These are phyloP conservation scores for Pisolithus tinctorius DNA, from an alignment of 768 basidiomycete species.

Conservation along the genomic window DNA sequence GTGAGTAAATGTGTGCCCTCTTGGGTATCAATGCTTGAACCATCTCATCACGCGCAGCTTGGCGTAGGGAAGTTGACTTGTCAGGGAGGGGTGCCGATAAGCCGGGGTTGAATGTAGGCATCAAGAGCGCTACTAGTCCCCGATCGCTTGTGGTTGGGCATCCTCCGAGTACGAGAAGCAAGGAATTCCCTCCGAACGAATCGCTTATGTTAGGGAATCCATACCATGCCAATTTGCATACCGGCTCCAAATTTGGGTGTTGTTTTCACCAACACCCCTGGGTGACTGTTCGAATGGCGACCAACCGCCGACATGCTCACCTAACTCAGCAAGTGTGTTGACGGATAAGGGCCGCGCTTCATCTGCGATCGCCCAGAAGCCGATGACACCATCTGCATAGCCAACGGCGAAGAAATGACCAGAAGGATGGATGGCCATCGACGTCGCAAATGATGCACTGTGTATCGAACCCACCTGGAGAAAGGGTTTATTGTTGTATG, in stretches of 20 bases:
- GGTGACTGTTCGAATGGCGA: conserved; percentile 36
- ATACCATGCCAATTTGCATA: conserved; percentile 86
- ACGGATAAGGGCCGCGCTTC: conserved; percentile 70
- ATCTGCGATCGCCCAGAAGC: conserved; percentile 80
- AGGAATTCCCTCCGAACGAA: conserved; percentile 64
- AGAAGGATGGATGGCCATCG: conserved; percentile 65
- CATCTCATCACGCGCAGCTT: conserved; percentile 54
- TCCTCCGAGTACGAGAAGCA: conserved; percentile 76
- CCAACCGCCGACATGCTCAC: conserved; percentile 51
- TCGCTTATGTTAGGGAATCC: conserved; percentile 61
- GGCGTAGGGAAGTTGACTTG: conserved; percentile 24
- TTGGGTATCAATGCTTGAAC: conserved; percentile 46
- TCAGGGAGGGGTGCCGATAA: conserved; percentile 31
- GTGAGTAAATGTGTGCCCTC: conserved; percentile 51
- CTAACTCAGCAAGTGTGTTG: conserved; percentile 53
- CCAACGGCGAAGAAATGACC: conserved; percentile 76
- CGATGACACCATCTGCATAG: conserved; percentile 74
- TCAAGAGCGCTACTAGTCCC: conserved; percentile 62
- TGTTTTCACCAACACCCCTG: neutral
- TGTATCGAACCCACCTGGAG: conserved; percentile 61
- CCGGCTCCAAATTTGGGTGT: conserved; percentile 50
- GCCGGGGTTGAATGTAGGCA: conserved; percentile 58
- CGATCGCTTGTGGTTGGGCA: conserved; percentile 42
- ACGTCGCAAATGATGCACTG: conserved; percentile 63
- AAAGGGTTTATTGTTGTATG: neutral